Conservation (phyloP, 202 grass and related monocot genomes). For the Musa balbisiana region DNA sequence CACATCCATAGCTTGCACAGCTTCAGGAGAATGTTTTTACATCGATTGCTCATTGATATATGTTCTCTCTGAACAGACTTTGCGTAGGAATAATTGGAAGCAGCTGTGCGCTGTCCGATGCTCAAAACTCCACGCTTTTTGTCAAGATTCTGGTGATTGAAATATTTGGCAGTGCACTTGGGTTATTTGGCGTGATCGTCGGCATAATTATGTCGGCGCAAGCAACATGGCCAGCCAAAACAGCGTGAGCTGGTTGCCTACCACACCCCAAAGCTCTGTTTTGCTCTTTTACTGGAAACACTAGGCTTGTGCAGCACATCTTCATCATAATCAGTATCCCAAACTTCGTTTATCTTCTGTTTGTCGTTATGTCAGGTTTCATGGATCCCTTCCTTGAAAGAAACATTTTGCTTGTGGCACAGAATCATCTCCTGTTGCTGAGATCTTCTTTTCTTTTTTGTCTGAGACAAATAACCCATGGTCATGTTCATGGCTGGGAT, state of each 20-base stretch:
- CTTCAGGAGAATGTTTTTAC: neutral
- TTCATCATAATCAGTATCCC: neutral
- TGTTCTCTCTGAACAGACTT: conserved; percentile 33
- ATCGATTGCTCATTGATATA: neutral
- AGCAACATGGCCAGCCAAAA: conserved; percentile 76
- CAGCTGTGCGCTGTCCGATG: conserved; percentile 89
- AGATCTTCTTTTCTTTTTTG: neutral
- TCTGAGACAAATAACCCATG: neutral
- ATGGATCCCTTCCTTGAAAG: neutral
- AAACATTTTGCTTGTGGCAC: neutral
- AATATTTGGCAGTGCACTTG: conserved; percentile 89
- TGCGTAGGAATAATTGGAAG: conserved; percentile 98
- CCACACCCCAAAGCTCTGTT: neutral
- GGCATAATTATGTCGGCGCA: conserved; percentile 97
- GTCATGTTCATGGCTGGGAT: neutral
- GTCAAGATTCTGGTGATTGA: conserved; percentile 96
- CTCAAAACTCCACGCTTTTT: conserved; percentile 92
- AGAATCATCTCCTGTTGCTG: neutral
- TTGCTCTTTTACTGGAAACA: neutral
- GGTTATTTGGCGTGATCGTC: conserved; percentile 92
- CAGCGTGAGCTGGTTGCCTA: neutral
- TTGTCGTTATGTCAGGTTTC: neutral
- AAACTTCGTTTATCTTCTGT: no score
- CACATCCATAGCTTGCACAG: neutral
- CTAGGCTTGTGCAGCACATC: neutral